Percentiles rank a stretch among this genome's conserved stretches.
Evolutionary conservation across 352 stramenopile species (phyloP).

Genomic region (Lagenidium giganteum): DNA sequence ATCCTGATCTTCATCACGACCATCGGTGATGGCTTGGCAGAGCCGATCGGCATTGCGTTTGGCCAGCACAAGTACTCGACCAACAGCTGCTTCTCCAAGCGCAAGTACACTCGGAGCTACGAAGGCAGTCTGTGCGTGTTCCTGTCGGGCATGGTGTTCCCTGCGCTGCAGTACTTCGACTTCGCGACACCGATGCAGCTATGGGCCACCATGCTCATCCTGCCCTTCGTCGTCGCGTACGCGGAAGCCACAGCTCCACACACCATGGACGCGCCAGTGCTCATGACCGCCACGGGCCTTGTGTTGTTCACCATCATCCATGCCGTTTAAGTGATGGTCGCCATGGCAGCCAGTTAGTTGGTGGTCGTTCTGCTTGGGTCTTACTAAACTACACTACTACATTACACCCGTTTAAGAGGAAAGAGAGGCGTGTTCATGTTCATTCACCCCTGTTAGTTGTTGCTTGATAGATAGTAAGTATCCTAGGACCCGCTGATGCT

Average conservation of each 20-base stretch:
- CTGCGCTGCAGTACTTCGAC: slow-evolving; percentile 74
- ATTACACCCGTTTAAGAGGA: too few relatives aligned
- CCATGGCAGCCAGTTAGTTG: too few relatives aligned
- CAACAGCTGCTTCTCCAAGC: slow-evolving; percentile 38
- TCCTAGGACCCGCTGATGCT: too few relatives aligned
- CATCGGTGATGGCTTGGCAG: slow-evolving; percentile 48
- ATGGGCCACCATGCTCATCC: slow-evolving; percentile 73
- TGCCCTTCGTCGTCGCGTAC: slow-evolving; percentile 79
- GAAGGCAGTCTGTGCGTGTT: slow-evolving; percentile 55
- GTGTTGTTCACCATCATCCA: slow-evolving; percentile 82
- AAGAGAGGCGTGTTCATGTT: too few relatives aligned
- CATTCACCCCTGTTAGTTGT: too few relatives aligned
- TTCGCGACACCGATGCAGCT: slow-evolving; percentile 68
- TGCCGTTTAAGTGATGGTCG: slow-evolving; percentile 65
- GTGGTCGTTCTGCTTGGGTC: too few relatives aligned
- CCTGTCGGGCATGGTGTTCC: slow-evolving; percentile 81
- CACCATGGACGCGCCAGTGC: slow-evolving; percentile 83
- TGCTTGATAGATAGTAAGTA: too few relatives aligned
- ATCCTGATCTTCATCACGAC: slow-evolving; percentile 77
- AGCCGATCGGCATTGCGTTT: slow-evolving; percentile 49
- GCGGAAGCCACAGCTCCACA: slow-evolving; percentile 80
- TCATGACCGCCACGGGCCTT: slow-evolving; percentile 75
- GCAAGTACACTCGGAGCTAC: slow-evolving; percentile 57
- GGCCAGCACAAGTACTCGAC: slow-evolving; percentile 69
- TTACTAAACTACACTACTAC: too few relatives aligned